A percentile compares a stretch with the other conserved stretches of the same genome.
Evolutionary conservation across 352 stramenopile genomes (phyloP).

Genomic region (Phytopythium montanum): DNA sequence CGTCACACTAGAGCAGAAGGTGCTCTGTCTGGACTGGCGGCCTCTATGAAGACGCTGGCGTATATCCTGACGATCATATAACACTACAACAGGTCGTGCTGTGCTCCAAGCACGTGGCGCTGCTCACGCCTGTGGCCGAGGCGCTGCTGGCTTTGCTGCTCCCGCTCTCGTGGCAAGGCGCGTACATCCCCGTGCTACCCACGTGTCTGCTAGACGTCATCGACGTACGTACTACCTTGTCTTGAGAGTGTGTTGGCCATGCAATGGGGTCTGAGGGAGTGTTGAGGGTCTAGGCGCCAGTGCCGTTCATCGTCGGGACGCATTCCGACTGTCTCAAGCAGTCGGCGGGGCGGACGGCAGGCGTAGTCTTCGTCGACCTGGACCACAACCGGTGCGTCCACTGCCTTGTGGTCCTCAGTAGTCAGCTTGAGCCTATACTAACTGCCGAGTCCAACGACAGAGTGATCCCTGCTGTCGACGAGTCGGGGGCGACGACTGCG

Average conservation of each 20-base stretch:
- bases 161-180: conserved; percentile 94
- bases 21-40: conserved; percentile 9
- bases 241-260: background rate
- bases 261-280: background rate
- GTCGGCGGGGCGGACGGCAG: conserved; percentile 51
- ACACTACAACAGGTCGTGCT: conserved; percentile 72
- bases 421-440: background rate
- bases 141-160: conserved; percentile 90
- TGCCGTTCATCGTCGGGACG: conserved; percentile 93
- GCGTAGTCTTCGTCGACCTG: conserved; percentile 94
- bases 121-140: conserved; percentile 91
- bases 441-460: conserved; percentile 14
- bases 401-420: background rate
- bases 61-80: background rate
- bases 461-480: conserved; percentile 71
- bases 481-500: conserved; percentile 45
- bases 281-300: conserved; percentile 59
- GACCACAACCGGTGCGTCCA: conserved; percentile 83
- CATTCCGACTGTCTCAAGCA: conserved; percentile 78
- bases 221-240: conserved; percentile 54
- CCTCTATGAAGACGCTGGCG: background rate
- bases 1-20: conserved; percentile 88
- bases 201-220: conserved; percentile 91
- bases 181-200: conserved; percentile 93
- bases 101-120: conserved; percentile 85